Base-by-base conservation (phyloP, 352 stramenopile genomes). In the Phytophthora sansomeana region DNA sequence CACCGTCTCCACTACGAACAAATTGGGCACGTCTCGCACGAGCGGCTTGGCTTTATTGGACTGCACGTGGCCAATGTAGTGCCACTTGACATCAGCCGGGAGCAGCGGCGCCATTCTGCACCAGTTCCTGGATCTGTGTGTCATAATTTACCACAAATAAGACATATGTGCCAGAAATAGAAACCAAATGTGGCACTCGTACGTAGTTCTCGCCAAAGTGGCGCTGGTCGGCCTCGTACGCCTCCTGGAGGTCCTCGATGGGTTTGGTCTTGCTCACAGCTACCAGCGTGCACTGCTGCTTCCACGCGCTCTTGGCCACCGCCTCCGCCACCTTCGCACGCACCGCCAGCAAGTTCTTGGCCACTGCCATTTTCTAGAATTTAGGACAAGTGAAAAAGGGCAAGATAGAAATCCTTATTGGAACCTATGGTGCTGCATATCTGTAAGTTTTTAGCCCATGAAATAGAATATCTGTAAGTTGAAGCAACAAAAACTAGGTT, bases 201-300 rank as follows among this genome's bases (percentile, higher is more conserved):
- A 98, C 97, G 74, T 99, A 99, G 82, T 99, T 99, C 71, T 99
- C 98, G 41, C 97, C 97, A 85, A 99, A 99, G 54, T 98, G 82
- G 54, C 93, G 81, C 69, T 98, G 95, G 10, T 92, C 91, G 19
- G 89, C 81, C 8, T 97, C 89, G 72, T 98, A 98, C 19, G 90
- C 89, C 21, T 89, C 90, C 54, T 90, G 66, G 24, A 98, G 74
- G 30, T 96, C 81, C 48, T 96, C 85, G 9, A 96, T 56, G 6
- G 95, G 94, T 70, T 98, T 98, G 21, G 92, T 98, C 74, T 98
- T 98, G 83, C 91, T 97, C 56, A 98, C 95, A 3, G 95, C 95
- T 41, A 98, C 92, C 6, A 98, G 75, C 36, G 81, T 91, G 61
- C 86, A 94, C 63, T 83, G 72, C 65, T 92, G 72, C 46, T 89